These are phyloP conservation scores for Sordariomycetes sp. DNA, from an alignment of 2,329 filamentous ascomycete species.

Conservation along the genomic window DNA sequence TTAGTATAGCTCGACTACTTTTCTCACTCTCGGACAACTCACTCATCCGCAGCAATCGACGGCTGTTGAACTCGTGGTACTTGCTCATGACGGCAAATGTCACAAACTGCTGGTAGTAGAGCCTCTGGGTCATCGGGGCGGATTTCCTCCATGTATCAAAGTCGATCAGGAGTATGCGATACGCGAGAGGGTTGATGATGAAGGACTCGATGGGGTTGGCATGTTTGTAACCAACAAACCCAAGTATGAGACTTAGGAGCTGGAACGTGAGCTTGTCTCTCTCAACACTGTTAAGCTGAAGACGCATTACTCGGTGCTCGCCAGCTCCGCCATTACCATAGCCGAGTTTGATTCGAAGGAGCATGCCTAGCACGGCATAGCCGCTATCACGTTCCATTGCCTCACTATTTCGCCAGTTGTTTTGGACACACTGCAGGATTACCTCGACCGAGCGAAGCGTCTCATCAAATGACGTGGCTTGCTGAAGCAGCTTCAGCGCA, in stretches of 20 bases:
- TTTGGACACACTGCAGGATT: conserved; percentile 71
- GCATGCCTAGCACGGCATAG: conserved; percentile 73
- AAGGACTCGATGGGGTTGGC: conserved; percentile 73
- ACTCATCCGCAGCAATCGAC: conserved; percentile 82
- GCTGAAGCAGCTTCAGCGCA: conserved; percentile 71
- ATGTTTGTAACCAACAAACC: conserved; percentile 81
- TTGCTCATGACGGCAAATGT: conserved; percentile 84
- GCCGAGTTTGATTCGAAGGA: conserved; percentile 74
- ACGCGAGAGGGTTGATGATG: conserved; percentile 90
- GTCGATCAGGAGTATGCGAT: conserved; percentile 82
- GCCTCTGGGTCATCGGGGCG: conserved; percentile 60
- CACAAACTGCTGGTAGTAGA: conserved; percentile 89
- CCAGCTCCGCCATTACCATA: conserved; percentile 1
- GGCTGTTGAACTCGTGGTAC: conserved; percentile 82
- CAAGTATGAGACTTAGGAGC: conserved; percentile 63
- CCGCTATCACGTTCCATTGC: conserved; percentile 95
- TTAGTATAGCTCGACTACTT: conserved; percentile 1
- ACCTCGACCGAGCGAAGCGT: conserved; percentile 70
- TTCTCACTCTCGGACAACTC: conserved; percentile 22
- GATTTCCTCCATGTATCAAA: conserved; percentile 85
- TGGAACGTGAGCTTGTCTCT: conserved; percentile 43
- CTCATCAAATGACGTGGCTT: conserved; percentile 55
- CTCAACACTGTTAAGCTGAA: conserved; percentile 35
- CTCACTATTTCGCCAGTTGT: conserved; percentile 95
- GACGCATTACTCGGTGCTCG: conserved; percentile 13